Base-by-base conservation (phyloP, 345 rosid species). In the Camelina hispida region DNA sequence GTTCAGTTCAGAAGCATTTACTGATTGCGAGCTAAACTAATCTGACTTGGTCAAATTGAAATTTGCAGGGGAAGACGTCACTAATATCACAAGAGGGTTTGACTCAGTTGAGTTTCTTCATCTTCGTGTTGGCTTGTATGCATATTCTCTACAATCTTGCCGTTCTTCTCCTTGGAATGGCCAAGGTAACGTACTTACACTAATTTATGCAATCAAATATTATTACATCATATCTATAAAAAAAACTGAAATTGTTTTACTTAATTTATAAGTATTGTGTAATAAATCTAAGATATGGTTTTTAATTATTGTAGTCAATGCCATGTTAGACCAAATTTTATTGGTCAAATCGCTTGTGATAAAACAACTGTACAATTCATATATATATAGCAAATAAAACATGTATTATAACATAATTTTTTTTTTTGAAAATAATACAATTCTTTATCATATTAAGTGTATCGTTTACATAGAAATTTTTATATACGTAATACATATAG, bases 91-190 rank as follows among this genome's bases (percentile, higher is more conserved):
- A 62, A 76, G 74, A 83, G 14, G 95, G 97, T 56, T 25, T 85
- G 40, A 87, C 78, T 73, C 95, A 91, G 82, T 82, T 91, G 35
- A 87, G 77, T 68, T 84, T 78, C 82, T 87, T 91, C 75, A 69
- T 91, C 9, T 91, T 85, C 55, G 91, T 85, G 53, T 66, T 91
- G 52, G 97, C 97, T 2, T 87, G 83, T 8, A 85, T 82, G 87
- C 97, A 91, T 63, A 78, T 91, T 68, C 80, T 87, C 37, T 89
- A 80, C 64, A 83, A 84, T 76, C 86, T 87, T 62, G 71, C 81
- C 25, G 87, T 93, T 3, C 74, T 89, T 88, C 89, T 85, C 38
- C 37, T 89, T 34, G 95, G 93, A 62, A 84, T 91, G 66, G 89
- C 87, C 51, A 87, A 89, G 93, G 95, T 91, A 73, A 73, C 9